Conservation (phyloP, 164 flowering plant species). For the Vitis labrusca region DNA sequence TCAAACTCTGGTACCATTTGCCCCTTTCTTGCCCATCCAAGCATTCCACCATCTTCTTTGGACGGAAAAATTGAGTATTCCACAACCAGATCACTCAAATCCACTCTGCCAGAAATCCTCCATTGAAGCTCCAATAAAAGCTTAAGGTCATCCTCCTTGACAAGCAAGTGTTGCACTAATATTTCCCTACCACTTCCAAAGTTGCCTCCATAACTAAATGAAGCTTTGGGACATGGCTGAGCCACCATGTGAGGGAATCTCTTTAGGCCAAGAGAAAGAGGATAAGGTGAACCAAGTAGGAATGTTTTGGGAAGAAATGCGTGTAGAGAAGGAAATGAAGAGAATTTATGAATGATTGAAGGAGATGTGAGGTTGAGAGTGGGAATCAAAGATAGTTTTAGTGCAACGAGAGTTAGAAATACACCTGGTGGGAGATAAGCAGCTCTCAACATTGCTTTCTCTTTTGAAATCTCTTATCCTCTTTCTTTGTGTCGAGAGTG, state of each 20-base stretch:
- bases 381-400: slow-evolving; percentile 22
- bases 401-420: slow-evolving; percentile 22
- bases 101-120: slow-evolving; percentile 61
- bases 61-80: slow-evolving; percentile 85
- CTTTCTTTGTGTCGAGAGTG: not conserved
- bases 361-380: slow-evolving; percentile 15
- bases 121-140: slow-evolving; percentile 66
- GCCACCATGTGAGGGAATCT: slow-evolving; percentile 16
- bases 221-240: slow-evolving; percentile 30
- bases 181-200: slow-evolving; percentile 57
- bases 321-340: slow-evolving; percentile 9
- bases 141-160: slow-evolving; percentile 62
- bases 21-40: slow-evolving; percentile 91
- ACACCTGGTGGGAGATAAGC: slow-evolving; percentile 21
- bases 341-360: slow-evolving; percentile 9
- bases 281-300: slow-evolving; percentile 15
- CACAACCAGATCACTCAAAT: slow-evolving; percentile 83
- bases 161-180: slow-evolving; percentile 92
- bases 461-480: not conserved
- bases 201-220: slow-evolving; percentile 45
- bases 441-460: slow-evolving; percentile 29
- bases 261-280: slow-evolving; percentile 10
- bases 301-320: slow-evolving; percentile 16
- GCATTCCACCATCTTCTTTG: slow-evolving; percentile 87
- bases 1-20: slow-evolving; percentile 98